Evolutionary conservation across 345 rosid species (phyloP).

Genomic region (Corymbia maculata): DNA sequence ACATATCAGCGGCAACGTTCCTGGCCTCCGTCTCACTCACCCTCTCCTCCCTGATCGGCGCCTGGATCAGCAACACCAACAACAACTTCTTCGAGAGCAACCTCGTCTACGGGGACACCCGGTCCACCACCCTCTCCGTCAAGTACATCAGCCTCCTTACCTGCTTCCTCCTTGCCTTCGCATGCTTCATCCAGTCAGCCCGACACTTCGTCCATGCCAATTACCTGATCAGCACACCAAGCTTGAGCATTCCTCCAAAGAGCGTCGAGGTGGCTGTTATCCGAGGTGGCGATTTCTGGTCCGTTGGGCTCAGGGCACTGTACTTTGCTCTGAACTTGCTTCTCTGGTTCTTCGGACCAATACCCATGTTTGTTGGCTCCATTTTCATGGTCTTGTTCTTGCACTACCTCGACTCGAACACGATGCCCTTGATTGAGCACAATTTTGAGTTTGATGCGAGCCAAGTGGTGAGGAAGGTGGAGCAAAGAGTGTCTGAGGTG

Average conservation of each 20-base stretch:
- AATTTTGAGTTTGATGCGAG: conserved; percentile 5
- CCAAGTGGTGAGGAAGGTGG: background rate
- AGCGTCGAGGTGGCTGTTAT: conserved; percentile 36
- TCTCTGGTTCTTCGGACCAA: conserved; percentile 82
- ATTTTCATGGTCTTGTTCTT: conserved; percentile 43
- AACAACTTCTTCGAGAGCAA: conserved; percentile 32
- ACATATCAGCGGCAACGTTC: conserved; percentile 63
- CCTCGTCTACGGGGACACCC: conserved; percentile 66
- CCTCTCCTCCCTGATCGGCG: conserved; percentile 71
- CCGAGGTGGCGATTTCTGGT: conserved; percentile 81
- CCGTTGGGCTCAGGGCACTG: conserved; percentile 62
- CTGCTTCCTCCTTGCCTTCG: conserved; percentile 62
- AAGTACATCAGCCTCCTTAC: conserved; percentile 59
- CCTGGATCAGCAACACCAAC: conserved; percentile 62
- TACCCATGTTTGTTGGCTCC: conserved; percentile 67
- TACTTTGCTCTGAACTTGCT: conserved; percentile 62
- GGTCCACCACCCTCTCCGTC: conserved; percentile 48
- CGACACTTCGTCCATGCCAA: conserved; percentile 63
- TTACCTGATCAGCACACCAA: conserved; percentile 59
- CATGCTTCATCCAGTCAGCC: conserved; percentile 64
- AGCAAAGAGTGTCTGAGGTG: background rate
- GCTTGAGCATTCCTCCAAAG: background rate
- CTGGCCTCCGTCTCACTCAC: conserved; percentile 60
- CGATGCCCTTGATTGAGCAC: conserved; percentile 36
- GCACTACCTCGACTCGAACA: conserved; percentile 43